Evolutionary conservation across 768 basidiomycete genomes (phyloP), one percentile per base, ranked within the genome.

Genomic region (Neoboletus subvelutipes): DNA sequence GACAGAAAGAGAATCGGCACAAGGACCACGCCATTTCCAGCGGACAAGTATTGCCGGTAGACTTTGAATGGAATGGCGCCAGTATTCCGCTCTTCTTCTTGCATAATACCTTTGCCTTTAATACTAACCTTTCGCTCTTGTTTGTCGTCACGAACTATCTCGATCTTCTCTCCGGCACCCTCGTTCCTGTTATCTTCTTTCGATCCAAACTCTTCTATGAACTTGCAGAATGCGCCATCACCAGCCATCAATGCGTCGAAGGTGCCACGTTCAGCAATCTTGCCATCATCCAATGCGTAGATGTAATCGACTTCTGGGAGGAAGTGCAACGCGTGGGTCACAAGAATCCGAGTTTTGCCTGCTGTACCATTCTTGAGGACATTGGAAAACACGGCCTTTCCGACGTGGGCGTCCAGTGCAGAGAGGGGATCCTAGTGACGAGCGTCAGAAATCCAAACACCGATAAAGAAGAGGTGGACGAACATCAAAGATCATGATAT

Each of bases 371-470:
- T 82, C 55, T 84, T 78, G 47, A 96, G 80, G 12, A 93, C 89
- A 56, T 94, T 87, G 66, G 90, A 83, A 76, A 96, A 94, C 15
- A 95, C 85, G 4, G 84, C 80, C 70, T 90, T 90, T 40, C 93
- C 94, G 48, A 96, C 92, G 67, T 94, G 92, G 6, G 93, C 92
- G 68, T 98, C 94, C 12, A 98, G 80, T 24, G 93, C 93, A n/a
- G 88, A 90, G 11, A 94, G 76, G 5, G 92, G 92, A 64, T 94
- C 92, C 83, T 86, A 9, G 12, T 1, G 20, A 45, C 3, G 43
- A 50, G 22, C 18, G 45, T 55, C 28, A 59, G n/a, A 40, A 29
- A n/a, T 22, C 1, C 7, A 9, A 47, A 28, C 26, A 28, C 17
- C 11, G 13, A 20, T 4, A 20, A 11, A 33, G 45, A 24, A 34